Conservation (phyloP, 108 stramenopile genomes). For the Hondaea fermentalgiana region DNA sequence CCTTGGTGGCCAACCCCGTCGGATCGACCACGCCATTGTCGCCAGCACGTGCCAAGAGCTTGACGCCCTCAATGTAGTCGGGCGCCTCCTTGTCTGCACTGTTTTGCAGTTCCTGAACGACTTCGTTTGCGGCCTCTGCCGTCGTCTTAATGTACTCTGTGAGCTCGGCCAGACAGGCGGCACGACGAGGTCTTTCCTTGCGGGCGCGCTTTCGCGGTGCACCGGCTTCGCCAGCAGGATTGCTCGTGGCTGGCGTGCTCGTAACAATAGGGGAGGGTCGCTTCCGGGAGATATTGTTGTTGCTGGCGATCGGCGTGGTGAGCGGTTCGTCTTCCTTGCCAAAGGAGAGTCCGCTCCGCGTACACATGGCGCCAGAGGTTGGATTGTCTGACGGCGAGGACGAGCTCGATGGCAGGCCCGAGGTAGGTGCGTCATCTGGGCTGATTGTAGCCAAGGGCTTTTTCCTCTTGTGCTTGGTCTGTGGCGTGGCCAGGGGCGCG, state of each 20-base stretch:
- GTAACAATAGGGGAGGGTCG: not conserved
- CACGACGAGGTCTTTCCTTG: not conserved
- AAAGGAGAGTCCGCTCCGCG: not conserved
- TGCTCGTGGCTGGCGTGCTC: no score
- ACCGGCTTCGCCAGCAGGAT: not conserved
- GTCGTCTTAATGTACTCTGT: not conserved
- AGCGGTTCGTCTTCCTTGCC: not conserved
- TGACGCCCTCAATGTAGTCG: not conserved
- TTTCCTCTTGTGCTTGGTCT: not conserved
- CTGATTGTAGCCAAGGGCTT: not conserved
- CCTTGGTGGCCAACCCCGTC: not conserved
- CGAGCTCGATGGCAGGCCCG: not conserved
- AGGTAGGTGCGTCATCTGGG: not conserved
- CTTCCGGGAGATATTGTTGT: not conserved
- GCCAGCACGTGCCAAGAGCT: not conserved
- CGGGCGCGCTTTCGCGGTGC: not conserved
- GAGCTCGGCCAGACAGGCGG: not conserved
- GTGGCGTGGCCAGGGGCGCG: not conserved
- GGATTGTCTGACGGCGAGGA: not conserved
- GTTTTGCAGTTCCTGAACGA: not conserved
- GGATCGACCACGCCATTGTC: slow-evolving; percentile 11
- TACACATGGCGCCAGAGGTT: not conserved
- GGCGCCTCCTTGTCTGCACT: not conserved
- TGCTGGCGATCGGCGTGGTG: not conserved
- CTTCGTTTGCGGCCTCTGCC: not conserved